Evolutionary conservation across 2,329 filamentous ascomycete species (phyloP), one percentile per base, ranked within the genome.

Genomic region (Colletotrichum sp.): DNA sequence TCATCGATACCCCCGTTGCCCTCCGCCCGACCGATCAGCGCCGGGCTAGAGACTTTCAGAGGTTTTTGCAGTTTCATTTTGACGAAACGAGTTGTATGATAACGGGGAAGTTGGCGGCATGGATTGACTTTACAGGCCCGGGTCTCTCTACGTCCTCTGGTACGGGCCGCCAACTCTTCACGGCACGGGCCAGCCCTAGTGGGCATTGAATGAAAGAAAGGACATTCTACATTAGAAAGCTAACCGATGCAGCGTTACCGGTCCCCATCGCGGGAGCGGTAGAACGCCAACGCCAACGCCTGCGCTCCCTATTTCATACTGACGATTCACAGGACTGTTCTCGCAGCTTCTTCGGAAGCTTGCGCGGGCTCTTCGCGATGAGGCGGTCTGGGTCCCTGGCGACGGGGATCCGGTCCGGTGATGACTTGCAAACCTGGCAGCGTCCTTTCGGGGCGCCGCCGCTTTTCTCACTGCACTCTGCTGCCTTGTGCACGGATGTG

Each of bases 381-480:
- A 71, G 70, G 59, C 59, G 28, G 16, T 32, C 55, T 43, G 32
- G 69, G 6, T 14, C 26, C 48, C 58, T n/a, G 32, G 28, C 24
- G 21, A 63, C 12, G 67, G 16, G 14, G 28, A 32, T 30, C 28
- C 43, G 28, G 14, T 28, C 26, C 21, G 59, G 52, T 38, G 63
- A 77, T 67, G 75, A 73, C 56, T 78, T 74, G 78, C 79, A 77
- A 52, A 68, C 58, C 26, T 74, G 66, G 67, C 71, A 71, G 76
- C 68, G 64, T 36, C 64, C 75, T 59, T 21, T 77, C 71, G 75
- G 79, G 80, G 79, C 77, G 77, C 80, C 79, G 76, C 78, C 78
- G 80, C 83, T 89, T 89, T 89, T 87, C 89, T 90, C 89, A 88
- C 87, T 89, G 84, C 86, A 84, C 78, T 79, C 83, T 81, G 79